Evolutionary conservation across 805 yeast species (phyloP), one percentile per base, ranked within the genome.

Genomic region (Starmerella stigmatis): DNA sequence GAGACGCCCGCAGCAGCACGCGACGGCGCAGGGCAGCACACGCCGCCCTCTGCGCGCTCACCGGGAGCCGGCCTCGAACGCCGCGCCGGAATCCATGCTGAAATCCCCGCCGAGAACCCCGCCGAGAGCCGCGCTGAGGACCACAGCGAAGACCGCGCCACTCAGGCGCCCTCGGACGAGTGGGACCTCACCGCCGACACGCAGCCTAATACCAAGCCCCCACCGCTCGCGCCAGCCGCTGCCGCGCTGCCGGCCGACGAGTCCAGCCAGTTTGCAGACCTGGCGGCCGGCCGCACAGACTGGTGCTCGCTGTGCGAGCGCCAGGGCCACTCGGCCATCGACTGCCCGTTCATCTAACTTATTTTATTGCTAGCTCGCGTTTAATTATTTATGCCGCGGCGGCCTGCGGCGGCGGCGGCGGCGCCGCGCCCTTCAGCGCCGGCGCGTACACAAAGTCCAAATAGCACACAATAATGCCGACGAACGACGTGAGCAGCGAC

Each of bases 301-400:
- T 89, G 96, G 94, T 89, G 98, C 65, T 95, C 94, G 0, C 68
- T 86, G 43, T 89, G 98, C 65, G 97, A 89, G 61, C 68, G 85
- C 44, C 78, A 76, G 36, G 98, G 97, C 0, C 98, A 89, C 59
- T 79, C 78, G 39, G 81, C 92, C 52, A 69, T 79, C 25, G 86
- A 86, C 45, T 89, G 98, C 63, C 96, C 96, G 0, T 86, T 75
- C 38, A 34, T 34, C 43, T 43, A 22, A 36, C 16, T 22, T 38
- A 38, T 38, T 25, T 2, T 11, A 30, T 16, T 6, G 13, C n/a
- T 21, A 17, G 13, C 12, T 9, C 7, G n/a, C 8, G 7, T 13
- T 19, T 10, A 15, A 16, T 12, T 10, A 17, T 12, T n/a, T 30
- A 4, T 20, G 2, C 12, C 12, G 36, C 3, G 6, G 22, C 25